phyloP scores from a whole-genome alignment of 2,329 filamentous ascomycete species.

The Aureobasidium zeae region DNA sequence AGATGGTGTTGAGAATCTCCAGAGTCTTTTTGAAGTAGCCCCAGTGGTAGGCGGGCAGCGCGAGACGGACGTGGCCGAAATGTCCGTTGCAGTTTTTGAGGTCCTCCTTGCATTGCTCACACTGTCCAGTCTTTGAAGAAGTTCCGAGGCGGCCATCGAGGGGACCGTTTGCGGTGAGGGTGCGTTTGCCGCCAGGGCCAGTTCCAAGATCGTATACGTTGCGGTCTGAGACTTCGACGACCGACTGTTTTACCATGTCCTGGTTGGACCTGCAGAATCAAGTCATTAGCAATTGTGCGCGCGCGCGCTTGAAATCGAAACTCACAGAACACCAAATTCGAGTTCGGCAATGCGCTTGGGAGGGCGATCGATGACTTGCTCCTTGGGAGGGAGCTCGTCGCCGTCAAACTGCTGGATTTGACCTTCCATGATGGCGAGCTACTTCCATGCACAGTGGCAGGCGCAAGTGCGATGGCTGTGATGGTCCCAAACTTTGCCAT shows the following conservation, averaged over 20 bases:
- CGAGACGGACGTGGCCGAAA: conserved; percentile 86
- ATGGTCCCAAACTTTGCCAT: conserved; percentile 3
- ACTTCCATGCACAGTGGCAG: conserved; percentile 6
- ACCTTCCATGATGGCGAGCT: conserved; percentile 8
- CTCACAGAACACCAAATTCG: conserved; percentile 85
- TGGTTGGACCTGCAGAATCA: conserved; percentile 60
- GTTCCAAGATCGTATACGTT: conserved; percentile 79
- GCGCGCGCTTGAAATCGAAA: background rate
- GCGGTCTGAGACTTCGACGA: conserved; percentile 88
- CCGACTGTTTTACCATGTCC: conserved; percentile 90
- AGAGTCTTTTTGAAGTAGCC: conserved; percentile 93
- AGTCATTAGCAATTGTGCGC: background rate
- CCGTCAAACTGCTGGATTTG: conserved; percentile 4
- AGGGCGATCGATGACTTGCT: conserved; percentile 79
- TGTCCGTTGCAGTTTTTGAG: conserved; percentile 85
- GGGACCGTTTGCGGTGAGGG: conserved; percentile 70
- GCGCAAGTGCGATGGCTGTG: conserved; percentile 1
- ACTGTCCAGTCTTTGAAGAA: conserved; percentile 71
- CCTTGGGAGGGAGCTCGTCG: conserved; percentile 44
- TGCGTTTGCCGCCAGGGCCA: conserved; percentile 46
- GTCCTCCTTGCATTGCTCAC: conserved; percentile 72
- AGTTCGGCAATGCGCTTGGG: conserved; percentile 89
- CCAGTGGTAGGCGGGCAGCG: conserved; percentile 88
- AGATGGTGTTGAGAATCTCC: conserved; percentile 86
- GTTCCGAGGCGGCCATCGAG: conserved; percentile 83